These are phyloP conservation scores for Bryopsis sp. DNA, from an alignment of 139 green algal species.

Conservation along the genomic window DNA sequence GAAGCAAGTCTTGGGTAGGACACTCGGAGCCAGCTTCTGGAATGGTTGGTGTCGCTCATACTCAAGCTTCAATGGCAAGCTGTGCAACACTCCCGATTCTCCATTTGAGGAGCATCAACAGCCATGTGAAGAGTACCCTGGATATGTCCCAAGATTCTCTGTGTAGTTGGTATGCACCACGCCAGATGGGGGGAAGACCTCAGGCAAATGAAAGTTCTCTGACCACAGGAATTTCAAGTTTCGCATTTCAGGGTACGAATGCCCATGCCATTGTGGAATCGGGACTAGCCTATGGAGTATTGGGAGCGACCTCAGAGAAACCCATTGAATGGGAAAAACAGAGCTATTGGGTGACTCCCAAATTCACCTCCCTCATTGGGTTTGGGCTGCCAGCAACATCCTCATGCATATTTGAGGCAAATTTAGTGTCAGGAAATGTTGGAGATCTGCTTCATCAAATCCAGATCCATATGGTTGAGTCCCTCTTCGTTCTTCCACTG, in stretches of 20 bases:
- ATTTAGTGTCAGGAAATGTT: background rate
- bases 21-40: conserved; percentile 68
- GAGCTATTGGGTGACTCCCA: background rate
- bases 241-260: conserved; percentile 71
- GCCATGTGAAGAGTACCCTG: conserved; percentile 39
- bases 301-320: background rate
- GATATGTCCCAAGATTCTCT: background rate
- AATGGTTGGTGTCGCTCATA: conserved; percentile 53
- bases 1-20: conserved; percentile 59
- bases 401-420: background rate
- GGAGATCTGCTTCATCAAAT: background rate
- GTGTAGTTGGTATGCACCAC: background rate
- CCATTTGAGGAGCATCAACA: conserved; percentile 52
- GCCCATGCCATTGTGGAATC: conserved; percentile 28
- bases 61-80: conserved; percentile 5
- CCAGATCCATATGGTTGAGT: background rate
- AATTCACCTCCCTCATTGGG: background rate
- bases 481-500: no score
- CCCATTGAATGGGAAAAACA: background rate
- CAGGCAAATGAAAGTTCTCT: background rate
- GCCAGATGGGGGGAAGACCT: background rate
- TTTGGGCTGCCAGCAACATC: background rate
- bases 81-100: conserved; percentile 25
- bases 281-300: background rate
- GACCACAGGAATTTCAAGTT: conserved; percentile 27